Percentiles rank a stretch among this genome's conserved stretches.
Conservation (phyloP, 2,329 filamentous ascomycete species). For the Leptographium flavum region DNA sequence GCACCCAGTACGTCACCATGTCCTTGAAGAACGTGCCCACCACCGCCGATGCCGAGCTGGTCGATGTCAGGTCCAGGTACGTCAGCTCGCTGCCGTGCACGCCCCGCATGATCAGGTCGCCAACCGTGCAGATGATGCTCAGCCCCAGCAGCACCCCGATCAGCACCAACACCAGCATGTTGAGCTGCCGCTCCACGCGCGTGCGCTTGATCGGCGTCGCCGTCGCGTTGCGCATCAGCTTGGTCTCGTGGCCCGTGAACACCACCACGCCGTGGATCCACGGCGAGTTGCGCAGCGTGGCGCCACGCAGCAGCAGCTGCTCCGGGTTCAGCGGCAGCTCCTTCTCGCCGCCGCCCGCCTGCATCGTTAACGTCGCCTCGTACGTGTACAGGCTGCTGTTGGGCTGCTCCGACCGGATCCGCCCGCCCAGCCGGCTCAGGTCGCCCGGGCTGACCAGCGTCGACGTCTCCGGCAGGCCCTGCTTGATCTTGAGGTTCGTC, state of each 20-base stretch:
- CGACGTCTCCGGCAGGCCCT: slow-evolving; percentile 84
- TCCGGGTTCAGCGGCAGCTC: slow-evolving; percentile 82
- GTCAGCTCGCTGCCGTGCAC: slow-evolving; percentile 46
- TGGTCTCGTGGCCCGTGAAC: slow-evolving; percentile 95
- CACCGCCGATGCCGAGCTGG: slow-evolving; percentile 39
- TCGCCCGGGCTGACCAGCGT: slow-evolving; percentile 76
- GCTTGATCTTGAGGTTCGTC: slow-evolving; percentile 98
- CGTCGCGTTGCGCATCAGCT: slow-evolving; percentile 96
- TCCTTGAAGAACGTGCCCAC: slow-evolving; percentile 79
- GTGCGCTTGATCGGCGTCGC: slow-evolving; percentile 96
- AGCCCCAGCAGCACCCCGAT: slow-evolving; percentile 71
- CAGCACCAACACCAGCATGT: slow-evolving; percentile 81
- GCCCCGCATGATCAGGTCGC: slow-evolving; percentile 69
- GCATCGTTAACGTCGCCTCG: slow-evolving; percentile 87
- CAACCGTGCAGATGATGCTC: slow-evolving; percentile 80
- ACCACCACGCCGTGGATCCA: slow-evolving; percentile 96
- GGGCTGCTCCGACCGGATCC: slow-evolving; percentile 85
- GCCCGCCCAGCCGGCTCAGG: slow-evolving; percentile 71
- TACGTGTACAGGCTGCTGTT: slow-evolving; percentile 98
- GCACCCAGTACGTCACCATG: slow-evolving; percentile 95
- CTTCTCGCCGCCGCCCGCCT: slow-evolving; percentile 81
- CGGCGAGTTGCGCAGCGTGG: slow-evolving; percentile 86
- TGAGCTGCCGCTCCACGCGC: slow-evolving; percentile 86
- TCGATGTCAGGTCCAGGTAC: slow-evolving; percentile 57
- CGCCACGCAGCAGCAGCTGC: slow-evolving; percentile 82